Percentiles rank a stretch among this genome's conserved stretches.
These are phyloP conservation scores for Penicillium chermesinum DNA, from an alignment of 495 filamentous ascomycete genomes.

Conservation along the genomic window DNA sequence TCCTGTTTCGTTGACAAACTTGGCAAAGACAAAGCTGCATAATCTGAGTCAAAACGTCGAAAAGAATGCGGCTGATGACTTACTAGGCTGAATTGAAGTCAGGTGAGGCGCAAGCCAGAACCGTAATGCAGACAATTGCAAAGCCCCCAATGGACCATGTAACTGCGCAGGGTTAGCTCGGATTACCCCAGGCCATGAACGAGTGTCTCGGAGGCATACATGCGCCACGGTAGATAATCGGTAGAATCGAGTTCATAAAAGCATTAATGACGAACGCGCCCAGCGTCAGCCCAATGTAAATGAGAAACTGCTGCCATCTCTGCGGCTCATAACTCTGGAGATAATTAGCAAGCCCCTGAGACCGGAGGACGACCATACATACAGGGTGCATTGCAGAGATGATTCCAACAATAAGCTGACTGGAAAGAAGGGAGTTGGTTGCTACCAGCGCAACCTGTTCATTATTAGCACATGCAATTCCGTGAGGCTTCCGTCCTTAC, in stretches of 20 bases:
- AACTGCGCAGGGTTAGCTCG: conserved; percentile 27
- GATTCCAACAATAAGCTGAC: conserved; percentile 52
- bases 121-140: conserved; percentile 58
- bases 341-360: conserved; percentile 2
- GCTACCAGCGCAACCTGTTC: conserved; percentile 51
- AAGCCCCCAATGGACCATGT: conserved; percentile 63
- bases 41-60: conserved; percentile 33
- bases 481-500: conserved; percentile 27
- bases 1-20: conserved; percentile 54
- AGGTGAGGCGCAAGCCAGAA: conserved; percentile 56
- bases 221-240: conserved; percentile 52
- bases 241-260: conserved; percentile 58
- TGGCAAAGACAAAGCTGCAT: conserved; percentile 50
- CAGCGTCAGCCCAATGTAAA: conserved; percentile 60
- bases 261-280: conserved; percentile 60
- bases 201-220: conserved; percentile 18
- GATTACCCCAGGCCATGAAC: background rate
- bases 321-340: conserved; percentile 43
- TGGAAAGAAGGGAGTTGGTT: conserved; percentile 43
- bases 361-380: background rate
- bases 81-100: conserved; percentile 54
- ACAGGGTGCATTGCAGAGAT: conserved; percentile 50
- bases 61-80: conserved; percentile 29
- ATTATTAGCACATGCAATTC: background rate
- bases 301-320: conserved; percentile 65